Evolutionary conservation across 2,329 filamentous ascomycete genomes (phyloP), one percentile per base, ranked within the genome.

Genomic region (Aureobasidium leucospermi): DNA sequence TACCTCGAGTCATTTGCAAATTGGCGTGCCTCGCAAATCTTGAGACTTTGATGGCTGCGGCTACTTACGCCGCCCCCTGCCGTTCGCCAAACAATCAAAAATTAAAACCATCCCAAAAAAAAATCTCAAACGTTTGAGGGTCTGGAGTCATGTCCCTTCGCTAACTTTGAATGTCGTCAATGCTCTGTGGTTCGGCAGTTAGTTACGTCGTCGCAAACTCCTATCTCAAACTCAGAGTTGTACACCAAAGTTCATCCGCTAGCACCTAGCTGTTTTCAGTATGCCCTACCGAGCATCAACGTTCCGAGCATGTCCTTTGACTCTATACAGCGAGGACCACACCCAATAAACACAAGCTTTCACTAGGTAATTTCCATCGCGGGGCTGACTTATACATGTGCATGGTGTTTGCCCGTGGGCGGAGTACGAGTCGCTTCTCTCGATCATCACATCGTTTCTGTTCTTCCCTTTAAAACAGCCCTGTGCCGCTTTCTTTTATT

Each of bases 81-180:
- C 31, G 47, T 51, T 51, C 52, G 42, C 41, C 52, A 56, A 56
- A 56, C 51, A 43, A 56, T 46, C 52, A 45, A 46, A 45, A 46
- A 36, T 16, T 29, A 45, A 56, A 46, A 45, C 23, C 16, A 16
- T 45, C 13, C 41, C 41, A 43, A 11, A 51, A 23, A 29, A 29
- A 56, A 36, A 11, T 13, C 51, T 9, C 19, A 56, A 45, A 43
- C 41, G 39, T 55, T 43, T 11, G n/a, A 32, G 38, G 11, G 23
- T 28, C 38, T 23, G n/a, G 52, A 56, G 52, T 56, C 52, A 56
- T 56, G 52, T 38, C 52, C 39, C 52, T 28, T 56, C 52, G 41
- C 52, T 56, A 56, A 56, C 41, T 38, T 16, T 56, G 41, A 46
- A 56, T 56, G 52, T 58, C 43, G 55, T 58, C 55, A 58, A 38